A percentile compares a stretch with the other conserved stretches of the same genome.
These are phyloP conservation scores for Metschnikowia reukaufii DNA, from an alignment of 805 yeast species.

Conservation along the genomic window DNA sequence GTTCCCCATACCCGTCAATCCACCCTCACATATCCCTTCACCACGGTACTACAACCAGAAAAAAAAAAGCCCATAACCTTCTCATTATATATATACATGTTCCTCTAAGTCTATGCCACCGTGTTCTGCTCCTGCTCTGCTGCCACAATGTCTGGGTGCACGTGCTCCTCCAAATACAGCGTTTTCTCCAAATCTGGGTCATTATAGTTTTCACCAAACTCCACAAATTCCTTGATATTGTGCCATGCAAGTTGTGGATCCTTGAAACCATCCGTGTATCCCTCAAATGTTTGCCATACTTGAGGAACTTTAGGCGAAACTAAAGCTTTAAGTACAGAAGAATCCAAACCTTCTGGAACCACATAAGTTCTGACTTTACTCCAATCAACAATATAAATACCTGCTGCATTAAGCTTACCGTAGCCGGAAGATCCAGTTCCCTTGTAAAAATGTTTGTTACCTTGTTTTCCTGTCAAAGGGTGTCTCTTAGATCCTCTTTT, in stretches of 20 bases:
- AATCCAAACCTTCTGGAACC: slow-evolving; percentile 55
- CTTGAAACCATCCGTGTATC: slow-evolving; percentile 67
- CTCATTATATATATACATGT: slow-evolving; percentile 5
- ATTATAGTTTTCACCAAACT: slow-evolving; percentile 59
- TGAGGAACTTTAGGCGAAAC: slow-evolving; percentile 75
- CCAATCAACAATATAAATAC: slow-evolving; percentile 79
- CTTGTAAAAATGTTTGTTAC: slow-evolving; percentile 90
- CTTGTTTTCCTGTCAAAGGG: slow-evolving; percentile 86
- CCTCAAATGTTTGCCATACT: slow-evolving; percentile 64
- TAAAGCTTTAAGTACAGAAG: slow-evolving; percentile 60
- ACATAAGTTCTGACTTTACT: slow-evolving; percentile 86
- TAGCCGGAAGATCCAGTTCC: slow-evolving; percentile 96
- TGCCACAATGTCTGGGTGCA: slow-evolving; percentile 26
- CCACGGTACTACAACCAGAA: no score
- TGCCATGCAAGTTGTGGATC: slow-evolving; percentile 73
- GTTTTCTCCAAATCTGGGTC: slow-evolving; percentile 36
- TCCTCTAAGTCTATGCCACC: slow-evolving; percentile 10
- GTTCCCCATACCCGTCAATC: no score
- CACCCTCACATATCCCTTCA: neutral
- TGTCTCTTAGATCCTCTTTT: slow-evolving; percentile 82
- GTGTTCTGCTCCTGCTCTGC: slow-evolving; percentile 17
- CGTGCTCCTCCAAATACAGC: slow-evolving; percentile 37
- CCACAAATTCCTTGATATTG: slow-evolving; percentile 73
- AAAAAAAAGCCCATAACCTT: neutral
- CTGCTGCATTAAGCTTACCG: slow-evolving; percentile 74